Evolutionary conservation across 305 asterid species (phyloP), one percentile per base, ranked within the genome.

Genomic region (Fraxinus albicans): DNA sequence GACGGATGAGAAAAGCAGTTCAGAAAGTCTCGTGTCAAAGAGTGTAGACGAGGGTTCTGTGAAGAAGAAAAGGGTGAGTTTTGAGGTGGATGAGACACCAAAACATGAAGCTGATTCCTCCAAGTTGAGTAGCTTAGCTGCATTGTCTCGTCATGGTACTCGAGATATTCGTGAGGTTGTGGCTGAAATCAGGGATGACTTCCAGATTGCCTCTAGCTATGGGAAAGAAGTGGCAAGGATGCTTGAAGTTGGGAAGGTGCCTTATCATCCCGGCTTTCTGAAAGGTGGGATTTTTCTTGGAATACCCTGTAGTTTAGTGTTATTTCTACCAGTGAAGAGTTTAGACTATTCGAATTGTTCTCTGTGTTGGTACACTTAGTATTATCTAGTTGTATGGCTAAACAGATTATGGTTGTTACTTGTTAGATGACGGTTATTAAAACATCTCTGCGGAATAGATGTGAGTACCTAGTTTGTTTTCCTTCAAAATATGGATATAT

Each of bases 241-340:
- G 97, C 99, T 96, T 80, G 99, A 96, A 89, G 98, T 91, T 84
- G 98, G 98, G 60, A 95, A 92, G 90, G 80, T 93, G 84, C 99
- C 98, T 58, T 94, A 95, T 89, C 97, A 92, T 86, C 97, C 94
- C 60, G 87, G 93, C 83, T 82, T 92, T 79, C 85, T 89, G 40
- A 92, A 89, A 94, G 99, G 99, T 96, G 65, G 17, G 84, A 10
- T 77, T 12, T 80, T 88, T n/a, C 12, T 77, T 82, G 82, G 60
- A 23, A 67, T 50, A 27, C 80, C 42, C 40, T 29, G 33, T 80
- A 76, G 58, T 81, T 75, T 67, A 29, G 23, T 76, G 17, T 70
- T 40, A 69, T 69, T 53, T 65, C n/a, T 27, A 69, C 38, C 75
- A 5, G 21, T 69, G 38, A 69, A 29, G 8, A 29, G n/a, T 27